Percentiles rank a stretch among this genome's conserved stretches.
These are phyloP conservation scores for Ambrosia artemisiifolia DNA, from an alignment of 129 eudicot genomes.

Conservation along the genomic window DNA sequence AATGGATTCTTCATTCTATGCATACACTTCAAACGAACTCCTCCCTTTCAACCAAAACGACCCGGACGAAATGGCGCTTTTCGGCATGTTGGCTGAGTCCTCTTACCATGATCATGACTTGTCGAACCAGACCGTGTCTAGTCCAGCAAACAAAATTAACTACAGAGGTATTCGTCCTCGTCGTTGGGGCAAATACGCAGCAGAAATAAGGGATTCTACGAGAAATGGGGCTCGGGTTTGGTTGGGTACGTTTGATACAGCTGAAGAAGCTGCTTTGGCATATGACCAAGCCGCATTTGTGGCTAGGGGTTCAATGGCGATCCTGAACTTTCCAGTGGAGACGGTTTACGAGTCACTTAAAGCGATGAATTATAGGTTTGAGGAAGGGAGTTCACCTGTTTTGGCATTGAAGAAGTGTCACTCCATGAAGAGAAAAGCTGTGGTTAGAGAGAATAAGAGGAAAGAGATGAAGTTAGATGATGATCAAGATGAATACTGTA, in stretches of 20 bases:
- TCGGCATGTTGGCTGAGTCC: slow-evolving; percentile 26
- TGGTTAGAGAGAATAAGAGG: slow-evolving; percentile 21
- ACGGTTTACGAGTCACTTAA: slow-evolving; percentile 40
- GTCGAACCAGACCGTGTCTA: background rate
- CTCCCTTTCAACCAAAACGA: slow-evolving; percentile 38
- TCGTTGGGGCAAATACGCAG: slow-evolving; percentile 53
- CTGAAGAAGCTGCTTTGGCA: slow-evolving; percentile 55
- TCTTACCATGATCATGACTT: slow-evolving; percentile 10
- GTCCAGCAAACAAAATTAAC: slow-evolving; percentile 1
- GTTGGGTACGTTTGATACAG: slow-evolving; percentile 58
- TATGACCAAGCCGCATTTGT: slow-evolving; percentile 61
- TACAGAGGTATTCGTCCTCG: slow-evolving; percentile 50
- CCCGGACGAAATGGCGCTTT: slow-evolving; percentile 27
- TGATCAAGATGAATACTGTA: background rate
- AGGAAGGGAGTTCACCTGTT: slow-evolving; percentile 48
- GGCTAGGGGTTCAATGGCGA: slow-evolving; percentile 46
- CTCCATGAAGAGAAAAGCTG: slow-evolving; percentile 33
- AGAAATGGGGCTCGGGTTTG: slow-evolving; percentile 56
- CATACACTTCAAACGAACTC: slow-evolving; percentile 23
- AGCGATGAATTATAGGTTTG: slow-evolving; percentile 34
- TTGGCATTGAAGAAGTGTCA: slow-evolving; percentile 49
- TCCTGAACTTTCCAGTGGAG: slow-evolving; percentile 47
- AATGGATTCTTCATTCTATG: slow-evolving; percentile 33
- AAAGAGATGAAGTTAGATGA: slow-evolving; percentile 12
- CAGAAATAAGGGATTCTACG: slow-evolving; percentile 55